Percentiles rank a stretch among this genome's conserved stretches.
Conservation (phyloP, 306 rosid species). For the Malus domestica region DNA sequence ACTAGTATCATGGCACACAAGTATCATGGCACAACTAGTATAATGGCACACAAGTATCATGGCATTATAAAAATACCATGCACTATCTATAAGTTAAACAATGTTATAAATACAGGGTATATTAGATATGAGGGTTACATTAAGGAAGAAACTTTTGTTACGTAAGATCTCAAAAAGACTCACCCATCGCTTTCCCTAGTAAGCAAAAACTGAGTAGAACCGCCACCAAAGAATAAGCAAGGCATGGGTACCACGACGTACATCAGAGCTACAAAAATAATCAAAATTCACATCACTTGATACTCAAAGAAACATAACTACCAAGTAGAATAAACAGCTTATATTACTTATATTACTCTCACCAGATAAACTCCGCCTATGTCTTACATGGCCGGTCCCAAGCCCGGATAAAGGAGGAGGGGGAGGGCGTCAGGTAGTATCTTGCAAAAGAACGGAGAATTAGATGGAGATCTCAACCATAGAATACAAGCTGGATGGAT, state of each 20-base stretch:
- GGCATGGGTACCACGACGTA: constrained; percentile 90
- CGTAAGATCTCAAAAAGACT: constrained; percentile 15
- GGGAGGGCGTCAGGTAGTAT: too few relatives aligned
- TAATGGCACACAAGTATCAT: not conserved
- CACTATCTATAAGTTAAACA: not conserved
- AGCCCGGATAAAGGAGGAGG: too few relatives aligned
- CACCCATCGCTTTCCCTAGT: constrained; percentile 71
- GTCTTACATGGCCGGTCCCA: too few relatives aligned
- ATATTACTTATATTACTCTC: constrained; percentile 4
- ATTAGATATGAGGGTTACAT: not conserved
- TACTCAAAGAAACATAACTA: not conserved
- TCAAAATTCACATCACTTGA: constrained; percentile 10
- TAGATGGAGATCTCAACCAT: too few relatives aligned
- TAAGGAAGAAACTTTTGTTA: not conserved
- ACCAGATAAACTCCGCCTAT: too few relatives aligned
- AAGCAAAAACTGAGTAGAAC: constrained; percentile 70
- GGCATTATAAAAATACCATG: not conserved
- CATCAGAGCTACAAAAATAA: constrained; percentile 79
- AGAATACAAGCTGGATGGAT: too few relatives aligned
- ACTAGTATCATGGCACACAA: not conserved
- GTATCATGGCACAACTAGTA: not conserved
- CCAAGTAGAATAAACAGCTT: constrained; percentile 7
- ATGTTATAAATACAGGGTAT: not conserved
- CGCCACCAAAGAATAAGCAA: constrained; percentile 94
- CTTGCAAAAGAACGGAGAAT: too few relatives aligned